Percentiles rank a stretch among this genome's conserved stretches.
phyloP scores from a whole-genome alignment of 352 stramenopile species.

The Phytophthora gonapodyides region DNA sequence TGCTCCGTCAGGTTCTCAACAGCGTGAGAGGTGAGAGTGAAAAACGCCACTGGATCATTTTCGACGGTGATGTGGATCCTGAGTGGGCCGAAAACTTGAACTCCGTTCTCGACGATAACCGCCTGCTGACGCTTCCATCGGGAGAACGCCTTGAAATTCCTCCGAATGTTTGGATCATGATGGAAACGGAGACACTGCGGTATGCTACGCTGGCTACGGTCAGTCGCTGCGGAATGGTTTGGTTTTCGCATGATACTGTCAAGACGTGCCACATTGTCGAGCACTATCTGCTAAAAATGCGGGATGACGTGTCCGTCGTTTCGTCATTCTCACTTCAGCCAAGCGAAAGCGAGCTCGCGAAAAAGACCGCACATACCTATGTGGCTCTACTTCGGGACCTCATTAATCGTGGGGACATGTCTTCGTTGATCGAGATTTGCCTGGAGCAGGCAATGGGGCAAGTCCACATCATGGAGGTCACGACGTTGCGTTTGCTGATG shows the following conservation, averaged over 20 bases:
- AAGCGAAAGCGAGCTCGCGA: slow-evolving; percentile 65
- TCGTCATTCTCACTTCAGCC: slow-evolving; percentile 72
- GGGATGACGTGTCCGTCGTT: slow-evolving; percentile 61
- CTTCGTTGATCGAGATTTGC: slow-evolving; percentile 91
- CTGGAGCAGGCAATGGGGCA: slow-evolving; percentile 93
- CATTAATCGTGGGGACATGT: slow-evolving; percentile 52
- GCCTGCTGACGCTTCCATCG: slow-evolving; percentile 98
- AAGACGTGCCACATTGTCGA: slow-evolving; percentile 92
- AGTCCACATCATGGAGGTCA: slow-evolving; percentile 97
- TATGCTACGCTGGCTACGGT: slow-evolving; percentile 99
- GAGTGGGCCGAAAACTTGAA: slow-evolving; percentile 99
- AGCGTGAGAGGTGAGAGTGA: slow-evolving; percentile 97
- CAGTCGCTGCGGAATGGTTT: slow-evolving; percentile 99
- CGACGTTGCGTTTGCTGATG: slow-evolving; percentile 93
- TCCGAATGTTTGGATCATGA: slow-evolving; percentile 99
- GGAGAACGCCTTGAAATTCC: slow-evolving; percentile 98
- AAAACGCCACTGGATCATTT: slow-evolving; percentile 98
- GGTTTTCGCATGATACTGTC: slow-evolving; percentile 98
- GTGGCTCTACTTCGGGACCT: slow-evolving; percentile 62
- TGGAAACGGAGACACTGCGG: slow-evolving; percentile 99
- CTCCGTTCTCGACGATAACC: slow-evolving; percentile 99
- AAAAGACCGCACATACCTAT: slow-evolving; percentile 71
- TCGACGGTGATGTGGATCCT: slow-evolving; percentile 99
- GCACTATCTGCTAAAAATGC: slow-evolving; percentile 80
- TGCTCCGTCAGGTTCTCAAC: slow-evolving; percentile 96